These are phyloP conservation scores for Kodamaea jinghongensis DNA, from an alignment of 805 yeast species.

Conservation along the genomic window DNA sequence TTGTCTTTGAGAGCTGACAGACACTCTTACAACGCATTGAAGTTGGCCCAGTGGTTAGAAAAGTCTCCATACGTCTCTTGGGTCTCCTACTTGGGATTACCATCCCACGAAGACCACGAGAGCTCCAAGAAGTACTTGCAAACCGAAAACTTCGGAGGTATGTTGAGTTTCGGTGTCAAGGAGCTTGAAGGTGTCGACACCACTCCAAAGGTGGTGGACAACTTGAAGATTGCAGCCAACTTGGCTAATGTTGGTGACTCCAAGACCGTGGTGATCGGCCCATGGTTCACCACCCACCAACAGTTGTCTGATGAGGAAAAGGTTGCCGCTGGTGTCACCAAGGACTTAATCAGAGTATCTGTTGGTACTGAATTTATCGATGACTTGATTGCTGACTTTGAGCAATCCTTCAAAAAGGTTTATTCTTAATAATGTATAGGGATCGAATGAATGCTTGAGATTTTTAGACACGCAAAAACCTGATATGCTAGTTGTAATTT, in stretches of 20 bases:
- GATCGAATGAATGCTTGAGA: neutral
- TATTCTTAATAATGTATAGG: slow-evolving; percentile 24
- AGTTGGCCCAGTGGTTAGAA: slow-evolving; percentile 76
- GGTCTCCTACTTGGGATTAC: slow-evolving; percentile 92
- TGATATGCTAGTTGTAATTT: too few species aligned
- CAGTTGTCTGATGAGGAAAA: slow-evolving; percentile 84
- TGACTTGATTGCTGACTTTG: slow-evolving; percentile 73
- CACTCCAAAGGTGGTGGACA: slow-evolving; percentile 82
- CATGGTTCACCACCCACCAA: slow-evolving; percentile 94
- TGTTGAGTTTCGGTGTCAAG: slow-evolving; percentile 86
- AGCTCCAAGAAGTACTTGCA: slow-evolving; percentile 77
- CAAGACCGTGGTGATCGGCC: slow-evolving; percentile 92
- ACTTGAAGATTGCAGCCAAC: slow-evolving; percentile 80
- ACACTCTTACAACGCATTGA: slow-evolving; percentile 79
- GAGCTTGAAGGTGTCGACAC: slow-evolving; percentile 55
- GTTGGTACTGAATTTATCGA: slow-evolving; percentile 86
- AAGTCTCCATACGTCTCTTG: slow-evolving; percentile 70
- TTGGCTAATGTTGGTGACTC: slow-evolving; percentile 97
- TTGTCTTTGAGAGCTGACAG: slow-evolving; percentile 91
- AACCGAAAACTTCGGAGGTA: slow-evolving; percentile 69
- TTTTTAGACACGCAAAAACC: too few species aligned
- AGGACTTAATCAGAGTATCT: slow-evolving; percentile 80
- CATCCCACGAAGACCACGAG: slow-evolving; percentile 73
- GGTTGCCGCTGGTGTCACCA: slow-evolving; percentile 78
- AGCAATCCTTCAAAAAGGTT: slow-evolving; percentile 73